phyloP scores from a whole-genome alignment of 2,329 filamentous ascomycete genomes.

The Cercospora zeae-maydis region DNA sequence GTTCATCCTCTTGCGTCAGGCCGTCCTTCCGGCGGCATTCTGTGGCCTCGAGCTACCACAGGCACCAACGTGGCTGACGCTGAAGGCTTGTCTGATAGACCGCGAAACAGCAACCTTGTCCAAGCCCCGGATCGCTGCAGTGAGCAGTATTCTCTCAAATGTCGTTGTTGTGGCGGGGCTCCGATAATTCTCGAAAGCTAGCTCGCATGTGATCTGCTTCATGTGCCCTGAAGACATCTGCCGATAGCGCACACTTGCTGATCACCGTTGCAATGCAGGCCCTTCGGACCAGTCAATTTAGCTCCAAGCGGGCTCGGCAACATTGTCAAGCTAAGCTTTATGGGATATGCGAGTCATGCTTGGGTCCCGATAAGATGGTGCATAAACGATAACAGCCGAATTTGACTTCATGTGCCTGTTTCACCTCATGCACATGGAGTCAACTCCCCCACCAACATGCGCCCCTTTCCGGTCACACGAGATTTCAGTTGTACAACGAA shows the following conservation, averaged over 20 bases:
- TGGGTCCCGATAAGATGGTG: background rate
- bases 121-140: background rate
- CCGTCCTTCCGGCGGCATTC: background rate
- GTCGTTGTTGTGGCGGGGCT: background rate
- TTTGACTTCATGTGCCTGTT: constrained; percentile 3
- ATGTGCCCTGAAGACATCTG: background rate
- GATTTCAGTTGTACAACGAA: background rate
- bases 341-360: background rate
- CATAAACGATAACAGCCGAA: too few relatives aligned
- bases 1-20: background rate
- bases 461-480: background rate
- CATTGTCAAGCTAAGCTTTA: background rate
- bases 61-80: background rate
- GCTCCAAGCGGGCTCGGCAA: background rate
- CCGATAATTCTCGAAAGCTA: background rate
- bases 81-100: background rate
- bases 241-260: background rate
- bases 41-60: background rate
- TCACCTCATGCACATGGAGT: background rate
- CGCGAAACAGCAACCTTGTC: background rate
- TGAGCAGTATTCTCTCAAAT: background rate
- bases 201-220: background rate
- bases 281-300: background rate
- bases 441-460: background rate
- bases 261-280: background rate